Percentiles rank a stretch among this genome's conserved stretches.
Conservation (phyloP, 2,329 filamentous ascomycete genomes). For the Diplocarpon rosae region DNA sequence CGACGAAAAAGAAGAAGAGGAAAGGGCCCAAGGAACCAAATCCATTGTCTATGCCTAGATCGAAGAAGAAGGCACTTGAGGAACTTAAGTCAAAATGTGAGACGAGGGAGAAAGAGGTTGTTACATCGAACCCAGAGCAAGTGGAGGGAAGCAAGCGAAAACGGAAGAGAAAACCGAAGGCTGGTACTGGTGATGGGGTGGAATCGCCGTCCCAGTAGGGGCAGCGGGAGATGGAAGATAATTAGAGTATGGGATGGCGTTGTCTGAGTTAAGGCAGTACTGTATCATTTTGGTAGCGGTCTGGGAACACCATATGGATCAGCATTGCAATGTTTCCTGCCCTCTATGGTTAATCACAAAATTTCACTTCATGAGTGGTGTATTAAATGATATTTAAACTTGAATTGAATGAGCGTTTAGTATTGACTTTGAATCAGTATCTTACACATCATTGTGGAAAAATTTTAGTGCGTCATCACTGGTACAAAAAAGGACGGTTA, state of each 20-base stretch:
- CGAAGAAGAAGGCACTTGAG: constrained; percentile 38
- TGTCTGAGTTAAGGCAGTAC: background rate
- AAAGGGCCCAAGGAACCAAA: constrained; percentile 60
- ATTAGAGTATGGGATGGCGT: constrained; percentile 11
- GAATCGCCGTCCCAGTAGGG: constrained; percentile 1
- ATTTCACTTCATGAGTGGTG: too few species aligned
- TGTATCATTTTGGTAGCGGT: too few species aligned
- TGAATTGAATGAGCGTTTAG: too few species aligned
- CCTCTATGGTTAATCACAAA: too few species aligned
- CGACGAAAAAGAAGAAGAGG: constrained; percentile 44
- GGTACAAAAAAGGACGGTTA: too few species aligned
- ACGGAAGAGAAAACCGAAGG: constrained; percentile 30
- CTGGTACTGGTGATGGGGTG: constrained; percentile 11
- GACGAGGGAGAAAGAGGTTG: constrained; percentile 22
- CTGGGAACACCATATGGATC: too few species aligned
- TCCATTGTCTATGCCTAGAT: constrained; percentile 59
- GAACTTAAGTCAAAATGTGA: constrained; percentile 12
- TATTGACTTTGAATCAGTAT: too few species aligned
- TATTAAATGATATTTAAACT: too few species aligned
- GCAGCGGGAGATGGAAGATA: constrained; percentile 8
- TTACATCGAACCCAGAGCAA: constrained; percentile 5
- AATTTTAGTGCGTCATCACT: too few species aligned
- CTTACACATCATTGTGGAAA: too few species aligned
- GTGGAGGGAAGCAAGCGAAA: constrained; percentile 27
- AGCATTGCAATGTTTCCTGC: too few species aligned